Evolutionary conservation across 305 asterid species (phyloP).

Genomic region (Salvia sclarea): DNA sequence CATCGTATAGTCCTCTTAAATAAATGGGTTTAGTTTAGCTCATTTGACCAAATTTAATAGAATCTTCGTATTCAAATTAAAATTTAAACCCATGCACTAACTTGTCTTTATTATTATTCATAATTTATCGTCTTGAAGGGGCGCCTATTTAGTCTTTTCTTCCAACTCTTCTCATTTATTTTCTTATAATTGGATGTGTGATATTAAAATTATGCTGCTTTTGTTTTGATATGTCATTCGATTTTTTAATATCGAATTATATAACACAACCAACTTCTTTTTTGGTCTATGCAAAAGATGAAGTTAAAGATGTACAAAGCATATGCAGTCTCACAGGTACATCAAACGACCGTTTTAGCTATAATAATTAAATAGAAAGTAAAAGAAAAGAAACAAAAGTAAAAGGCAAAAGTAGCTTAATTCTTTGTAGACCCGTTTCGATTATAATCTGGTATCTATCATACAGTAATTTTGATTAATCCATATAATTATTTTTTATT

Average conservation of each 20-base stretch:
- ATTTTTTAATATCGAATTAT: background rate
- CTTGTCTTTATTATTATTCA: background rate
- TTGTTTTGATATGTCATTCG: background rate
- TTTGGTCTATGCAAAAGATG: background rate
- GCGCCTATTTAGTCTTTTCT: background rate
- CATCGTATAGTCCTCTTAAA: too few species aligned
- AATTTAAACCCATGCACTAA: too few species aligned
- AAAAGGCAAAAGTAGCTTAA: background rate
- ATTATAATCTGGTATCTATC: background rate
- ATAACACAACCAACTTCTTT: background rate
- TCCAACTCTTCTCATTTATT: background rate
- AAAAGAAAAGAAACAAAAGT: background rate
- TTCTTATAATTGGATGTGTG: background rate
- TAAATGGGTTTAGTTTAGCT: too few species aligned
- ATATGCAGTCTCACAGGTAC: background rate
- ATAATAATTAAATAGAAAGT: background rate
- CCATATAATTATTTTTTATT: background rate
- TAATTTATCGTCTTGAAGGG: background rate
- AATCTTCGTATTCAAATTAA: too few species aligned
- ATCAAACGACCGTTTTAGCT: conserved; percentile 4
- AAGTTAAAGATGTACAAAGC: background rate
- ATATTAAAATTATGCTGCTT: background rate
- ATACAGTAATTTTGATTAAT: background rate
- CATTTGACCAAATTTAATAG: too few species aligned
- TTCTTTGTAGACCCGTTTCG: background rate